These are phyloP conservation scores for Austropuccinia psidii DNA, from an alignment of 1,284 basidiomycete genomes.

Conservation along the genomic window DNA sequence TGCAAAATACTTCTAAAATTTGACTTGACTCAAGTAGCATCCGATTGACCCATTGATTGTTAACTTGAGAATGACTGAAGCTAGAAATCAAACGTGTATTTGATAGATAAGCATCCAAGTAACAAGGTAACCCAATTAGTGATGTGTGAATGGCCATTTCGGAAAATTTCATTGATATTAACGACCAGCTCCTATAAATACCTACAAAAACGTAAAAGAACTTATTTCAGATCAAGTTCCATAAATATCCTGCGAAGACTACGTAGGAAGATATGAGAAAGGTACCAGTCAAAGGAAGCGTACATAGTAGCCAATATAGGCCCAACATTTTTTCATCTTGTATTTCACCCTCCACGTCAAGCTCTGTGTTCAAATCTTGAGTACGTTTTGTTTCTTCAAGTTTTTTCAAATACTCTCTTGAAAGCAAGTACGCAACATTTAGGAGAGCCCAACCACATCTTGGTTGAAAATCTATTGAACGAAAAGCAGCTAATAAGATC, in stretches of 20 bases:
- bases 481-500: slow-evolving; percentile 22
- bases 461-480: slow-evolving; percentile 26
- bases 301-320: slow-evolving; percentile 25
- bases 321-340: slow-evolving; percentile 17
- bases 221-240: not conserved
- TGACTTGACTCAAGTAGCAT: slow-evolving; percentile 17
- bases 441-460: slow-evolving; percentile 28
- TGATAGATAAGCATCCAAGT: slow-evolving; percentile 3
- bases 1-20: slow-evolving; percentile 24
- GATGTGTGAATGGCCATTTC: not conserved
- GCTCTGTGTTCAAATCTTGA: not conserved
- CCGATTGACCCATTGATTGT: slow-evolving; percentile 21
- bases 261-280: not conserved
- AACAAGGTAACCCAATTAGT: slow-evolving; percentile 4
- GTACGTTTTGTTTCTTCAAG: not conserved
- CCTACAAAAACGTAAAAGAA: not conserved
- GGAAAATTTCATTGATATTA: slow-evolving; percentile 12
- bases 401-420: slow-evolving; percentile 2
- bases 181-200: slow-evolving; percentile 9
- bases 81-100: not conserved
- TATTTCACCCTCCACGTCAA: not conserved
- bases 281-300: not conserved
- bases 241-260: too few relatives aligned
- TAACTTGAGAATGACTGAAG: not conserved
- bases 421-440: slow-evolving; percentile 23